phyloP scores from a whole-genome alignment of 306 rosid genomes.

The Dryas octopetala region DNA sequence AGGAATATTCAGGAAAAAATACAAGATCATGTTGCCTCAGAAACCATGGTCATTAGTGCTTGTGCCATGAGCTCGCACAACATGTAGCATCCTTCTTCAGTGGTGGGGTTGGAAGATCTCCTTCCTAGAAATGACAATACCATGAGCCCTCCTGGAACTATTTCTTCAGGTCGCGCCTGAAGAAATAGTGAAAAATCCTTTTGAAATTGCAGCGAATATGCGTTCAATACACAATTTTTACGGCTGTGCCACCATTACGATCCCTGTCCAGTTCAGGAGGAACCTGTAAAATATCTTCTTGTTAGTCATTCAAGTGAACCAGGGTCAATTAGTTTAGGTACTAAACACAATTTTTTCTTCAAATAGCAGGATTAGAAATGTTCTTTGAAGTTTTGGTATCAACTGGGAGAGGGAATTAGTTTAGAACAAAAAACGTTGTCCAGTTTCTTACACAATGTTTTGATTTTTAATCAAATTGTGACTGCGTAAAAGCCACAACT shows the following conservation, averaged over 20 bases:
- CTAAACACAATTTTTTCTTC: no score
- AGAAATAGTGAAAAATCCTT: constrained; percentile 54
- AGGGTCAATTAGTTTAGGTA: no score
- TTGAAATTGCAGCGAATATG: constrained; percentile 55
- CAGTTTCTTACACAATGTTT: no score
- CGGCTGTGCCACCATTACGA: neutral
- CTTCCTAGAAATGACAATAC: constrained; percentile 68
- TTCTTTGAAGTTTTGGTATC: no score
- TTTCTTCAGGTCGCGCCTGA: constrained; percentile 50
- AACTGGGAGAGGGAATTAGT: no score
- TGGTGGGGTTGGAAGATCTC: constrained; percentile 48
- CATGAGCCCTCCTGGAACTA: constrained; percentile 52
- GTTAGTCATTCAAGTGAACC: no score
- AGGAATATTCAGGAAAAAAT: no score
- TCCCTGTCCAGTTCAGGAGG: constrained; percentile 39
- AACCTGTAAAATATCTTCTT: constrained; percentile 20
- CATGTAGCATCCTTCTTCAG: constrained; percentile 32
- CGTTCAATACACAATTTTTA: constrained; percentile 40
- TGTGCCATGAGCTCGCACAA: constrained; percentile 71
- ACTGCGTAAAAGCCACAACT: no score
- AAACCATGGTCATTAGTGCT: constrained; percentile 56
- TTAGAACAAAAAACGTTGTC: no score
- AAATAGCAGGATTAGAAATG: no score
- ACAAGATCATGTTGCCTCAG: neutral
- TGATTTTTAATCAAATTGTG: no score